Conservation (phyloP, 2,329 filamentous ascomycete genomes). For the Exophiala calicioides region DNA sequence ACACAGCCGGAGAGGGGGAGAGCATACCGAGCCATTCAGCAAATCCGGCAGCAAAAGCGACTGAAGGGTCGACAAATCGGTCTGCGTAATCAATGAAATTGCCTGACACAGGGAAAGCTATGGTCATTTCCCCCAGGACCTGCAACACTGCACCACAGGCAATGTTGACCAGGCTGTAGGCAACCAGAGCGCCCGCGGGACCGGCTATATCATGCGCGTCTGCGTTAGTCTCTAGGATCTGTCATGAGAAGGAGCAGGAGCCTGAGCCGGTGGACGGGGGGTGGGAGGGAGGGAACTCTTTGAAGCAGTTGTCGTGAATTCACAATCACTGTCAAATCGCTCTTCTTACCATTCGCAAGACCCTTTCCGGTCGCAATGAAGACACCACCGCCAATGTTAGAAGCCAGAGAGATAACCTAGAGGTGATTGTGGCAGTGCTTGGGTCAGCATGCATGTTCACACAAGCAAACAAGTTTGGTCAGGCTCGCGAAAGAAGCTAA, state of each 20-base stretch:
- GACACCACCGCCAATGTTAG: constrained; percentile 38
- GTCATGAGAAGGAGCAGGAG: too few species aligned
- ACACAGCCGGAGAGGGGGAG: too few species aligned
- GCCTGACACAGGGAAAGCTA: constrained; percentile 41
- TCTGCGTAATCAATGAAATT: constrained; percentile 44
- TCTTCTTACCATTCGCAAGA: constrained; percentile 34
- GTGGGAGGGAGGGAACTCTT: too few species aligned
- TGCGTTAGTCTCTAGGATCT: neutral
- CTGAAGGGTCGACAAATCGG: constrained; percentile 41
- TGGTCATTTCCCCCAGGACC: constrained; percentile 39
- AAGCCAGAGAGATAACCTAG: constrained; percentile 26
- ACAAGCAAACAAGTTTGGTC: too few species aligned
- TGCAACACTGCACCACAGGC: constrained; percentile 39
- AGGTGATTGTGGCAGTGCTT: too few species aligned
- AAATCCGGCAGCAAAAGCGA: constrained; percentile 42
- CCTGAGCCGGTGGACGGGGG: too few species aligned
- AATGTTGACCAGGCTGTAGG: constrained; percentile 35
- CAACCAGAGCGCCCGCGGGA: too few species aligned
- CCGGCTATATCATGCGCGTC: too few species aligned
- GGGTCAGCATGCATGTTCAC: too few species aligned
- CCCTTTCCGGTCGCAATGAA: constrained; percentile 38
- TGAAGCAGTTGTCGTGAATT: too few species aligned
- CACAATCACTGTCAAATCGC: too few species aligned
- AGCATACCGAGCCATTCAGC: constrained; percentile 24
- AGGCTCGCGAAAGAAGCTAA: too few species aligned